Base-by-base conservation (phyloP, 305 asterid species). In the Salvia sclarea region DNA sequence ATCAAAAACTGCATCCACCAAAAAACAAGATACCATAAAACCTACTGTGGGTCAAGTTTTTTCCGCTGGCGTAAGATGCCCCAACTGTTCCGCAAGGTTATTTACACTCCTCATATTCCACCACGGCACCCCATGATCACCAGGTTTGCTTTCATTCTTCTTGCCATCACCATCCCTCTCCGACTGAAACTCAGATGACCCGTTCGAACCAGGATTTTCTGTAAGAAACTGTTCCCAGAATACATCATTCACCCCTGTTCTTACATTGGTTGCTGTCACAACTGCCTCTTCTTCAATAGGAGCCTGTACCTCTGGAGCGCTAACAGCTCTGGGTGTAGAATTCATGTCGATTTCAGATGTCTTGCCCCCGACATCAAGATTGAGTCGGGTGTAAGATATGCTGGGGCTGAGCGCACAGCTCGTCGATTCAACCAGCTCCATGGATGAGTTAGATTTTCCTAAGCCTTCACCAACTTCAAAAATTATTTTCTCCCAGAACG, bases 161-260 rank as follows among this genome's bases (percentile, higher is more conserved):
- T 79, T 79, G 69, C 75, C 75, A 0, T 45, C 79, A 37, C 41
- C 70, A 64, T 75, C 80, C 78, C 61, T 74, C 64, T 74, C 89
- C 4, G 64, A 49, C 70, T 76, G 83, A 72, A 72, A 78, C 57
- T 87, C 95, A 25, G 84, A 69, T 8, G 84, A 76, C 69, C 77
- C 76, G 56, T 78, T 76, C 28, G 88, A 81, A 59, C 92, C 98
- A 13, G 97, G 96, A 80, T 84, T 92, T 75, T 90, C 96, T 0
- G 97, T 90, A 58, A 92, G 88, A 78, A 92, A 92, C 61, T 92
- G 98, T 60, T 88, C 89, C 97, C 98, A 88, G 55, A 92, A 92
- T 50, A 80, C 83, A 76, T 89, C 96, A 75, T 90, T 92, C 63
- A 71, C 95, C 68, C 96, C 96, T 13, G 92, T 72, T 74, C 74